These are phyloP conservation scores for Fusarium pininemorale DNA, from an alignment of 2,329 filamentous ascomycete genomes.

Conservation along the genomic window DNA sequence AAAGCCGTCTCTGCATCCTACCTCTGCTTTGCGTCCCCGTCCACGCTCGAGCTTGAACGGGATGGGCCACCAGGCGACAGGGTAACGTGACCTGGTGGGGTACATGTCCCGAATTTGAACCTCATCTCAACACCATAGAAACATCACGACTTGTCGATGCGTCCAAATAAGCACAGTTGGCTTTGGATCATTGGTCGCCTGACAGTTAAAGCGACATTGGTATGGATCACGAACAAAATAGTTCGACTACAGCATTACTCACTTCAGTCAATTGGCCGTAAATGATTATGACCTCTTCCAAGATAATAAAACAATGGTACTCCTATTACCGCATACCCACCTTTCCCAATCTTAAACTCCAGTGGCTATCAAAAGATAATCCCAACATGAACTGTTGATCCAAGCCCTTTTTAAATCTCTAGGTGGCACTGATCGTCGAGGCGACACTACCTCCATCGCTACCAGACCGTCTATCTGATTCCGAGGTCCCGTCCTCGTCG, in stretches of 20 bases:
- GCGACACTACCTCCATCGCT: slow-evolving; percentile 52
- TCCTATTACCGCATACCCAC: slow-evolving; percentile 8
- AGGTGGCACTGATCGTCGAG: slow-evolving; percentile 46
- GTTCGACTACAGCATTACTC: background rate
- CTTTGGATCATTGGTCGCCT: background rate
- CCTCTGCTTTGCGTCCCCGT: slow-evolving; percentile 7
- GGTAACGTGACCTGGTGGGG: slow-evolving; percentile 39
- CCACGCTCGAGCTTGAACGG: slow-evolving; percentile 1
- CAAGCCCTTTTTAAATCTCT: slow-evolving; percentile 6
- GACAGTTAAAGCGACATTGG: no score
- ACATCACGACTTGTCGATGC: background rate
- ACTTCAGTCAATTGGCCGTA: background rate
- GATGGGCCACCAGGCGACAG: slow-evolving; percentile 8
- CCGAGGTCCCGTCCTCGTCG: slow-evolving; percentile 47
- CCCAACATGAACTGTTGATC: slow-evolving; percentile 1
- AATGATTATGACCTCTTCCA: background rate
- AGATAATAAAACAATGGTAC: background rate
- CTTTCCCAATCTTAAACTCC: slow-evolving; percentile 28
- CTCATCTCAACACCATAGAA: slow-evolving; percentile 8
- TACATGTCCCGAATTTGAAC: slow-evolving; percentile 18
- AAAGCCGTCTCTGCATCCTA: slow-evolving; percentile 26
- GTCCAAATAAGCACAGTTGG: background rate
- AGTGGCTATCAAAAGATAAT: slow-evolving; percentile 4
- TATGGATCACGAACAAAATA: background rate
- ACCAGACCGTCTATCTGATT: slow-evolving; percentile 49